Conservation (phyloP, 768 basidiomycete species). For the Holtermanniella nyarrowii region DNA sequence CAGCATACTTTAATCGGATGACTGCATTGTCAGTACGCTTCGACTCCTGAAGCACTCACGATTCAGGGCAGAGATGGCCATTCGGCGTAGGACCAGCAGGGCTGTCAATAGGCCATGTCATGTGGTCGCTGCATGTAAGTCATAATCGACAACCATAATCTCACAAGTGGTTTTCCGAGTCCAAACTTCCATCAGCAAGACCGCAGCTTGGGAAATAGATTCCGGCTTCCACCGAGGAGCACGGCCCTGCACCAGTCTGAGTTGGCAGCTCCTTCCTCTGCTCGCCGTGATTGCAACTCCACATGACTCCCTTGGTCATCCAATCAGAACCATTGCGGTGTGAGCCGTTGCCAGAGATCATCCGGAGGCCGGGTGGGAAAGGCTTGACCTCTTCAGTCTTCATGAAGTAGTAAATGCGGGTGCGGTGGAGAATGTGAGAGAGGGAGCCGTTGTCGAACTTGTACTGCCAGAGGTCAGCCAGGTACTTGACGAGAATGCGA, state of each 20-base stretch:
- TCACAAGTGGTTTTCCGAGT: constrained; percentile 28
- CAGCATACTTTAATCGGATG: constrained; percentile 16
- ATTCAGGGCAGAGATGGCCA: constrained; percentile 19
- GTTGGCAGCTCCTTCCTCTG: constrained; percentile 23
- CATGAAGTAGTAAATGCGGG: constrained; percentile 38
- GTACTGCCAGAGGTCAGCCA: constrained; percentile 13
- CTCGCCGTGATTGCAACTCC: constrained; percentile 24
- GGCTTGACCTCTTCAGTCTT: constrained; percentile 21
- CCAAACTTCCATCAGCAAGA: constrained; percentile 12
- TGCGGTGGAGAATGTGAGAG: constrained; percentile 20
- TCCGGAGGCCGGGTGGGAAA: constrained; percentile 28
- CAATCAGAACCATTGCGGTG: constrained; percentile 5
- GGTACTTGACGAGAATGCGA: background rate
- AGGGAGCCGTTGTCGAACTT: constrained; percentile 33
- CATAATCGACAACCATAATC: constrained; percentile 3
- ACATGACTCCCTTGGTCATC: constrained; percentile 16
- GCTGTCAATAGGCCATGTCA: constrained; percentile 26
- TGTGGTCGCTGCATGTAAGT: constrained; percentile 21
- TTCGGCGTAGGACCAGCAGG: constrained; percentile 8
- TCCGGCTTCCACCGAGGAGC: constrained; percentile 10
- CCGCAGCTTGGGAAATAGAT: constrained; percentile 33
- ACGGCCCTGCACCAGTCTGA: constrained; percentile 20
- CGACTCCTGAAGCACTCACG: constrained; percentile 5
- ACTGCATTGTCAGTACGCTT: constrained; percentile 2
- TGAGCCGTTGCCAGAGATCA: constrained; percentile 23